Evolutionary conservation across 768 basidiomycete genomes (phyloP), one percentile per base, ranked within the genome.

Genomic region (Ramaria sp.): DNA sequence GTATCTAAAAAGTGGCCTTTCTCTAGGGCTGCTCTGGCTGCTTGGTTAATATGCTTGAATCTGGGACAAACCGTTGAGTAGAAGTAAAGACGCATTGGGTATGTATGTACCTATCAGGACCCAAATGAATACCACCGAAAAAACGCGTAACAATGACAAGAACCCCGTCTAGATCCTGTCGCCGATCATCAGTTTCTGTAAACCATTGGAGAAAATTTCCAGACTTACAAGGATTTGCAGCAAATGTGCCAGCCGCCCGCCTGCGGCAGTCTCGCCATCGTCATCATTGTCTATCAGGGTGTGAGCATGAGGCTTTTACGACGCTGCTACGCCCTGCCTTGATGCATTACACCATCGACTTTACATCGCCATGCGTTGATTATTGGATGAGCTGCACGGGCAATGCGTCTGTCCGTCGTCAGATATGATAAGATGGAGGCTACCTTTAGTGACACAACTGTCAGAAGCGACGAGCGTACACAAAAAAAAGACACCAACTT

Each of bases 191-290:
- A 49, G 61, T 45, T 12, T 13, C 19, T 10, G 7, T 22, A 37
- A 20, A 17, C 19, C n/a, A 22, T 19, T 13, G n/a, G 31, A 13
- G 22, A 34, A n/a, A n/a, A 22, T 42, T 31, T 33, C 54, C 24
- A 19, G 24, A 64, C 81, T 51, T 59, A 90, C 90, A 48, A 96
- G 67, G 47, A 95, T 91, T 60, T 93, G 91, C 4, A 99, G 71
- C 1, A 99, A 76, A 68, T 97, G 94, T 0, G 91, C 91, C 20
- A 98, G 71, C 17, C 95, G 79, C 43, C 87, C 83, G 4, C 95
- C 95, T 19, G 95, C 95, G 1, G 91, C 92, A 0, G 87, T 83
- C 71, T 99, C 95, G 1, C 93, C 91, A 58, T 97, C 89, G 59
- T 98, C 94, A 57, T 94, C 91, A 58, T 96, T 94, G 65, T 97